phyloP scores from a whole-genome alignment of 805 yeast species.

The Starmerella ratchasimensis region DNA sequence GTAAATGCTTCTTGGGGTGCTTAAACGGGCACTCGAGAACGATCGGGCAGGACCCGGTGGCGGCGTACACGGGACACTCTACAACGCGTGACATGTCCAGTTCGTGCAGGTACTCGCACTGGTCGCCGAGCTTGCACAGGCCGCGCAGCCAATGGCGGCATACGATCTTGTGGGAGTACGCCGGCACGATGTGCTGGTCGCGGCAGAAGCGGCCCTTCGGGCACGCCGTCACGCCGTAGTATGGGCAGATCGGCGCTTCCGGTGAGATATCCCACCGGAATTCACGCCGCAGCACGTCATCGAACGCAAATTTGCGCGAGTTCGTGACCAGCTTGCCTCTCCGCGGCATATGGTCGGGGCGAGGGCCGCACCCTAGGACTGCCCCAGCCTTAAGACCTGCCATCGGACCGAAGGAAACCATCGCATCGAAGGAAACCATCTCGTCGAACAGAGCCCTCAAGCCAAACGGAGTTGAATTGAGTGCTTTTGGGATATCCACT shows the following conservation, averaged over 20 bases:
- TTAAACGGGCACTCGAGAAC: slow-evolving; percentile 86
- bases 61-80: slow-evolving; percentile 77
- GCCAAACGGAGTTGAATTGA: no score
- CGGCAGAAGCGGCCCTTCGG: slow-evolving; percentile 81
- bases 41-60: slow-evolving; percentile 63
- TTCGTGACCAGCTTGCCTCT: slow-evolving; percentile 15
- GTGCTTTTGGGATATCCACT: no score
- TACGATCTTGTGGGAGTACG: slow-evolving; percentile 63
- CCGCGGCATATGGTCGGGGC: slow-evolving; percentile 1
- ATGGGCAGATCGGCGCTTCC: slow-evolving; percentile 76
- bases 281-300: slow-evolving; percentile 67
- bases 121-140: slow-evolving; percentile 87
- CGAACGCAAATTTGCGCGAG: slow-evolving; percentile 49
- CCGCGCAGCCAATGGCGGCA: slow-evolving; percentile 99
- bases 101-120: slow-evolving; percentile 92
- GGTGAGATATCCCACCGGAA: slow-evolving; percentile 75
- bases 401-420: no score
- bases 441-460: no score
- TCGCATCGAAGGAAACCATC: no score
- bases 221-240: slow-evolving; percentile 55
- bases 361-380: no score
- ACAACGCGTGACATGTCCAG: slow-evolving; percentile 92
- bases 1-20: slow-evolving; percentile 31
- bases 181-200: slow-evolving; percentile 64
- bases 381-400: no score